Evolutionary conservation across 495 filamentous ascomycete species (phyloP), one percentile per base, ranked within the genome.

Genomic region (Neurospora discreta): DNA sequence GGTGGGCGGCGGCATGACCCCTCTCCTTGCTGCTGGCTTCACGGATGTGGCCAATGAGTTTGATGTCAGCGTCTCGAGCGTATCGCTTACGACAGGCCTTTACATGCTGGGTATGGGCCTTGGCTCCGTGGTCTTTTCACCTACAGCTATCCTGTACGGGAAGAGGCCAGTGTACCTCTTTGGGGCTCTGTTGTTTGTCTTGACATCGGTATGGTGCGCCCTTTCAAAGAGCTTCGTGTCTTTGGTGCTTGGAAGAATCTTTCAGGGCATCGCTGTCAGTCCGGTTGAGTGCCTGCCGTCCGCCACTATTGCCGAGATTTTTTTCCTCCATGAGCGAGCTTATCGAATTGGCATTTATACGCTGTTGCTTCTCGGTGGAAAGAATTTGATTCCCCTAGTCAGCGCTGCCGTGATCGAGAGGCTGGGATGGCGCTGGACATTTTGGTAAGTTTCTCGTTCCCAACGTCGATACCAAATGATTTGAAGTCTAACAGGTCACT

Each of bases 311-410:
- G 94, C 94, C 9, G 95, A 99, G 80, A 98, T 98, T 73, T 99
- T 93, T 83, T 98, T 97, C 77, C 83, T 98, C 20, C 95, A 98
- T 74, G 95, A 98, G 81, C 85, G 95, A 52, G 95, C 95, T 2
- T 98, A 94, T 77, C 90, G 95, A 10, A 88, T 99, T 41, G 95
- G 95, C n/a, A 93, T 98, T 26, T 99, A 99, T 78, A 97, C 95
- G 0, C 81, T 99, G 13, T 80, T 98, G 3, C 85, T 98, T 15
- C 87, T 99, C 0, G 92, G 94, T 13, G 95, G 95, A 18, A 98
- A 98, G 84, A 98, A 98, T 74, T 78, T 99, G 44, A 86, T 97
- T 20, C 95, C 95, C 18, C 80, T 98, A 68, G 91, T 93, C 9
- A 94, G 92, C 80, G 95, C 95, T 15, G 94, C 85, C 13, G 91